Evolutionary conservation across 306 rosid species (phyloP).

Genomic region (Begonia loranthoides): DNA sequence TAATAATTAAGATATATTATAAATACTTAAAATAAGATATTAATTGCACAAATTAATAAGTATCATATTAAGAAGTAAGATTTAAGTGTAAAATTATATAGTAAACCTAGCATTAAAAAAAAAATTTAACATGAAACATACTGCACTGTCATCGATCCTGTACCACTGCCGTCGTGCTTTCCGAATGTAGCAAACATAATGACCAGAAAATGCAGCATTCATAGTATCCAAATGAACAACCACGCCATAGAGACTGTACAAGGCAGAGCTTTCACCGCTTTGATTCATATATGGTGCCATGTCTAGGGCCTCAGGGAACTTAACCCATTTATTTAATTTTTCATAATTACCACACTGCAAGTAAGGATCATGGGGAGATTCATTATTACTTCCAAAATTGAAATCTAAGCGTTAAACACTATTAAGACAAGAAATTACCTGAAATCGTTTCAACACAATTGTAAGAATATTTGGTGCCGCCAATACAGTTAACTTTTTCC

Average conservation of each 20-base stretch:
- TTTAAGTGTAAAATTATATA: too few relatives aligned
- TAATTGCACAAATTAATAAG: too few relatives aligned
- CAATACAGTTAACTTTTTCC: conserved; percentile 55
- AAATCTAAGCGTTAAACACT: not conserved
- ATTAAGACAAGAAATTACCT: conserved; percentile 22
- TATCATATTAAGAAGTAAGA: too few relatives aligned
- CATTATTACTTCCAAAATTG: conserved; percentile 6
- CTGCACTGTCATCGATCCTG: conserved; percentile 58
- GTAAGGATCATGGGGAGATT: conserved; percentile 14
- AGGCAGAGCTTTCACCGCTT: conserved; percentile 33
- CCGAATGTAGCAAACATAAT: conserved; percentile 68
- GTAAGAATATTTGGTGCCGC: conserved; percentile 79
- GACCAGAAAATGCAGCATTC: conserved; percentile 66
- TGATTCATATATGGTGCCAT: conserved; percentile 61
- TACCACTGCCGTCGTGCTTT: conserved; percentile 51
- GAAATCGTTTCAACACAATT: conserved; percentile 65
- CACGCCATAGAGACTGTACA: conserved; percentile 61
- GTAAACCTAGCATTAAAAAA: not conserved
- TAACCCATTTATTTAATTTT: conserved; percentile 53
- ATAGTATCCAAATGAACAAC: conserved; percentile 68
- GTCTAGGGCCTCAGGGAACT: conserved; percentile 51
- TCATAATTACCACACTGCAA: conserved; percentile 62
- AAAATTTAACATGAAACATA: conserved; percentile 12
- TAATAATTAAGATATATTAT: not conserved
- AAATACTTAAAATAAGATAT: too few relatives aligned